Evolutionary conservation across 2,329 filamentous ascomycete species (phyloP), one percentile per base, ranked within the genome.

Genomic region (Diaporthe vaccinii): DNA sequence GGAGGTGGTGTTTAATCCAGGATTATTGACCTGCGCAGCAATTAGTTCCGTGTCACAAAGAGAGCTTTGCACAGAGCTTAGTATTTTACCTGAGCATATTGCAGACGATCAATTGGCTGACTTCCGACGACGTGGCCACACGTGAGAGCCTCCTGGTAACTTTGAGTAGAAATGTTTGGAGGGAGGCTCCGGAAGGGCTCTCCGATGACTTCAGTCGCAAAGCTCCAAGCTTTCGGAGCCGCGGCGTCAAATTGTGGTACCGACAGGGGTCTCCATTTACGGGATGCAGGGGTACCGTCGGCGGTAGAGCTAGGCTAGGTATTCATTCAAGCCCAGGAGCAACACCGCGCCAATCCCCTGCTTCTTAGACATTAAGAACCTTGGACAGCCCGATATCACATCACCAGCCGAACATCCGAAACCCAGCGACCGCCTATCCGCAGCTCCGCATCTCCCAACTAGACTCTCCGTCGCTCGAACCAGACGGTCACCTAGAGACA

Each of bases 1-100:
- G 75, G 76, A 77, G 77, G 74, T 74, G 62, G 65, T 70, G 20
- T n/a, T 61, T 67, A 76, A 73, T 67, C 46, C 36, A 70, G 70
- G 53, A 41, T 44, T n/a, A 8, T 61, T 75, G 73, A 49, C 34
- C 75, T 76, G n/a, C 41, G 28, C 36, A 28, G 44, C 28, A 41
- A 22, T 58, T 17, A 72, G 68, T 36, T 67, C 15, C 28, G 15
- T 22, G n/a, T 41, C 68, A 31, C 28, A 46, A 20, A 15, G 49
- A n/a, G n/a, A 72, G 31, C 25, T 55, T 20, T 51, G 31, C 28
- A 8, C 14, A 22, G 17, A 22, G 34, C 28, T 36, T 36, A 44
- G 10, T 3, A 51, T 34, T 25, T 44, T 65, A 76, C 75, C 65
- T 68, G 20, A 62, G 51, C 75, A 76, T 76, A 55, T 65, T 76